A percentile compares a stretch with the other conserved stretches of the same genome.
These are phyloP conservation scores for Blastobotrys ciferrii DNA, from an alignment of 1,139 yeast genomes.

Conservation along the genomic window DNA sequence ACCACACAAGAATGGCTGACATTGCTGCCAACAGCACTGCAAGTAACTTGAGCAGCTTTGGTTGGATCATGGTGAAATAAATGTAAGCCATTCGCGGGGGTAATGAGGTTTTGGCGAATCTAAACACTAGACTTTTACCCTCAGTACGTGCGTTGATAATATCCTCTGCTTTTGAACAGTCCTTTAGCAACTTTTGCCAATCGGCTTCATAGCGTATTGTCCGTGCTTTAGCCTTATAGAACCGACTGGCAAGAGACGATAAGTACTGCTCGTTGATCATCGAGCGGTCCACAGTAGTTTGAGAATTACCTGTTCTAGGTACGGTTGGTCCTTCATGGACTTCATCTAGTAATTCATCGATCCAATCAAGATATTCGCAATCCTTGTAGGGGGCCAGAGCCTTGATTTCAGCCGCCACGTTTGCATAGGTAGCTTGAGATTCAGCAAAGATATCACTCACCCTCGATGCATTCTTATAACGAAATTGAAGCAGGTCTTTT, in stretches of 20 bases:
- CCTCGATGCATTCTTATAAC: conserved; percentile 57
- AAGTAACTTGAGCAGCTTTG: conserved; percentile 44
- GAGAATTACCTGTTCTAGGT: conserved; percentile 21
- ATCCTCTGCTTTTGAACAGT: conserved; percentile 39
- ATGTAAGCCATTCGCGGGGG: conserved; percentile 43
- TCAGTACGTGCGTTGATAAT: conserved; percentile 28
- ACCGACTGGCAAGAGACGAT: conserved; percentile 28
- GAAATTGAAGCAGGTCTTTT: conserved; percentile 39
- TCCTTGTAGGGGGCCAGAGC: conserved; percentile 42
- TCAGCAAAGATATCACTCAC: conserved; percentile 65
- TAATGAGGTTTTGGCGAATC: conserved; percentile 33
- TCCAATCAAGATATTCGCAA: conserved; percentile 42
- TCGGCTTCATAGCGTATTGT: conserved; percentile 39
- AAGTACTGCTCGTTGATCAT: conserved; percentile 32
- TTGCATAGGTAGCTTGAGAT: conserved; percentile 59
- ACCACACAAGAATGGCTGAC: conserved; percentile 60
- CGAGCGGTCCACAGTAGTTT: conserved; percentile 28
- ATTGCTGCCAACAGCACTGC: conserved; percentile 45
- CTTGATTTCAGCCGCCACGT: conserved; percentile 61
- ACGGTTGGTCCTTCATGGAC: conserved; percentile 27
- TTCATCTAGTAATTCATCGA: conserved; percentile 34
- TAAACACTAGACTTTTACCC: conserved; percentile 29
- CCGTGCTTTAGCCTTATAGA: conserved; percentile 30
- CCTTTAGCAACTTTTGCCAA: conserved; percentile 41
- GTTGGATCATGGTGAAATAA: conserved; percentile 46